Percentiles rank a stretch among this genome's conserved stretches.
phyloP scores from a whole-genome alignment of 2,329 filamentous ascomycete genomes.

The Teratosphaeria pseudoeucalypti region DNA sequence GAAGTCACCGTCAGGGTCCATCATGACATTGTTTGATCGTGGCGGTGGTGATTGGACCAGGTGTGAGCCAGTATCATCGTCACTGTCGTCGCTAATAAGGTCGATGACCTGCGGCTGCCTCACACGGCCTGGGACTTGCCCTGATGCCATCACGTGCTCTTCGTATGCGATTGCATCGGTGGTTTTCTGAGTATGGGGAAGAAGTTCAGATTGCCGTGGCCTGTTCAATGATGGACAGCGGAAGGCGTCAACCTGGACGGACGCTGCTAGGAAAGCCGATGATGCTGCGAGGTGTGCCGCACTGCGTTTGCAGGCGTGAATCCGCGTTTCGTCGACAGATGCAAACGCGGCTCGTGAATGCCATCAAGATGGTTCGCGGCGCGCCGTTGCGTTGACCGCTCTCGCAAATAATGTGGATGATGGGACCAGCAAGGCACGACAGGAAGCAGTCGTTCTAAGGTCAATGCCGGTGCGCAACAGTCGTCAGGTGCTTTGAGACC shows the following conservation, averaged over 20 bases:
- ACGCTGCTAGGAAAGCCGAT: neutral
- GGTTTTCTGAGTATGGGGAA: neutral
- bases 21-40: neutral
- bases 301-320: neutral
- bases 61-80: constrained; percentile 1
- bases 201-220: neutral
- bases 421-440: neutral
- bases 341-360: neutral
- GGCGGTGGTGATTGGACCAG: neutral
- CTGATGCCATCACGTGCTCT: neutral
- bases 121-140: neutral
- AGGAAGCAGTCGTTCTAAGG: neutral
- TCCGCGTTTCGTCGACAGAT: neutral
- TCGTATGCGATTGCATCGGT: neutral
- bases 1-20: neutral
- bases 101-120: constrained; percentile 12
- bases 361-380: neutral
- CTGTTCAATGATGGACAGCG: neutral
- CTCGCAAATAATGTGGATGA: neutral
- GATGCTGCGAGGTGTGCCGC: neutral
- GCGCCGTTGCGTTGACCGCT: neutral
- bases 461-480: neutral
- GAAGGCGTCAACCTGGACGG: neutral
- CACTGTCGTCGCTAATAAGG: constrained; percentile 14
- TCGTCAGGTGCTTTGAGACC: neutral